Evolutionary conservation across 805 yeast genomes (phyloP).

Genomic region (Metschnikowia kunwiensis): DNA sequence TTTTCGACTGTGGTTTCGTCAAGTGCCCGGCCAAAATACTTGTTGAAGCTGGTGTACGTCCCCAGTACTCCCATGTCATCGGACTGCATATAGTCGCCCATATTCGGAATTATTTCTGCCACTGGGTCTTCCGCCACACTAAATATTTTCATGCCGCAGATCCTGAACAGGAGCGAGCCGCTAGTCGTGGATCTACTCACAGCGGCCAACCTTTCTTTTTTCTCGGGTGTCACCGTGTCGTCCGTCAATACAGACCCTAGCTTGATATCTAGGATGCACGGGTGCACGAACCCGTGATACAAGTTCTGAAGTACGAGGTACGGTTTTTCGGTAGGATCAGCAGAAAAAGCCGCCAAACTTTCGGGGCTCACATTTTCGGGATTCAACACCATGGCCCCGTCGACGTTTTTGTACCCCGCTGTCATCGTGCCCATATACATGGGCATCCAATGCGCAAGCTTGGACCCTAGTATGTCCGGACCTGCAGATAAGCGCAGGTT

Average conservation of each 20-base stretch:
- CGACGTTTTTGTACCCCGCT: constrained; percentile 30
- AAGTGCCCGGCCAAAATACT: constrained; percentile 67
- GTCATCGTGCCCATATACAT: constrained; percentile 57
- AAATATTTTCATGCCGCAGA: constrained; percentile 82
- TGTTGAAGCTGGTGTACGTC: constrained; percentile 54
- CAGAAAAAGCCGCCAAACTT: neutral
- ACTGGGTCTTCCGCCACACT: constrained; percentile 8
- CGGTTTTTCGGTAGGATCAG: neutral
- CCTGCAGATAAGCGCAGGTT: constrained; percentile 19
- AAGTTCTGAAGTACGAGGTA: constrained; percentile 72
- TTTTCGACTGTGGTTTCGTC: constrained; percentile 38
- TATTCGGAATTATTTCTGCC: constrained; percentile 14
- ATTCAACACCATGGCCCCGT: constrained; percentile 8
- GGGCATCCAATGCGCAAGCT: constrained; percentile 59
- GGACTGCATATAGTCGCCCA: constrained; percentile 19
- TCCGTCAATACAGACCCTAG: constrained; percentile 74
- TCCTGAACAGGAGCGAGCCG: constrained; percentile 69
- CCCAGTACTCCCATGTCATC: constrained; percentile 27
- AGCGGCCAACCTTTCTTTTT: constrained; percentile 53
- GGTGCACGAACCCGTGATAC: constrained; percentile 55
- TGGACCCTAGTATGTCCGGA: constrained; percentile 29
- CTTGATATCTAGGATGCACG: constrained; percentile 80
- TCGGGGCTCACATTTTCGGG: constrained; percentile 5
- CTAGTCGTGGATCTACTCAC: constrained; percentile 78
- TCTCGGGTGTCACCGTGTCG: constrained; percentile 45